A percentile compares a stretch with the other conserved stretches of the same genome.
These are phyloP conservation scores for Lentinula lateritia DNA, from an alignment of 768 basidiomycete genomes.

Conservation along the genomic window DNA sequence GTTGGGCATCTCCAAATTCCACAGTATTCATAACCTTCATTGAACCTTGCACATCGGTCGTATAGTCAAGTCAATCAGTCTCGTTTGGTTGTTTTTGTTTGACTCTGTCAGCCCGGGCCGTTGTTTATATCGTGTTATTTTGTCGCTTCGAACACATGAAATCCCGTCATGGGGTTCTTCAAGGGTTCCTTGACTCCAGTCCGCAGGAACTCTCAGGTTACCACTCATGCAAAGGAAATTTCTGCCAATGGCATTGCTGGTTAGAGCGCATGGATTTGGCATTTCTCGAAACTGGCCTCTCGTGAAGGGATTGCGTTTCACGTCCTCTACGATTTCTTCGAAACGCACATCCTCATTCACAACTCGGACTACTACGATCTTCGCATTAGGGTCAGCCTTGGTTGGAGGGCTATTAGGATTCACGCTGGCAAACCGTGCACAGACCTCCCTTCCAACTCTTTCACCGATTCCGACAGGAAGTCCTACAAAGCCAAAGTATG, in stretches of 20 bases:
- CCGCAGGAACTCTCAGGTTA: not conserved
- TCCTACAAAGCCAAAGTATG: slow-evolving; percentile 30
- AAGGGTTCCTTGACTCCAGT: not conserved
- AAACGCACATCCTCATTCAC: not conserved
- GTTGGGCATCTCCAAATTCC: too few relatives aligned
- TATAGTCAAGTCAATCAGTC: too few relatives aligned
- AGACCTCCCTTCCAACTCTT: not conserved
- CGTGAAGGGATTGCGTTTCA: not conserved
- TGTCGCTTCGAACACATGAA: not conserved
- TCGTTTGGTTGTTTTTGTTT: too few relatives aligned
- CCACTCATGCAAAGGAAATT: not conserved
- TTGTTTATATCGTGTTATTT: not conserved
- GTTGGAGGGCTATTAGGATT: not conserved
- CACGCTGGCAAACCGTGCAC: not conserved
- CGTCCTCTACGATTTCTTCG: not conserved
- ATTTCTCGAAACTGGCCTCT: not conserved
- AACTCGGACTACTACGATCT: not conserved
- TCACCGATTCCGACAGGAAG: not conserved
- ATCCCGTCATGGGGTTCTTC: not conserved
- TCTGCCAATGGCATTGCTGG: not conserved
- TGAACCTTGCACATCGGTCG: too few relatives aligned
- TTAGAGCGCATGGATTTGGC: too few relatives aligned
- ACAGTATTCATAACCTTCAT: too few relatives aligned
- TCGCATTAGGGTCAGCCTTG: not conserved
- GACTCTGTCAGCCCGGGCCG: not conserved